A percentile compares a stretch with the other conserved stretches of the same genome.
phyloP scores from a whole-genome alignment of 2,329 filamentous ascomycete genomes.

The Arthrobotrys musiformis region DNA sequence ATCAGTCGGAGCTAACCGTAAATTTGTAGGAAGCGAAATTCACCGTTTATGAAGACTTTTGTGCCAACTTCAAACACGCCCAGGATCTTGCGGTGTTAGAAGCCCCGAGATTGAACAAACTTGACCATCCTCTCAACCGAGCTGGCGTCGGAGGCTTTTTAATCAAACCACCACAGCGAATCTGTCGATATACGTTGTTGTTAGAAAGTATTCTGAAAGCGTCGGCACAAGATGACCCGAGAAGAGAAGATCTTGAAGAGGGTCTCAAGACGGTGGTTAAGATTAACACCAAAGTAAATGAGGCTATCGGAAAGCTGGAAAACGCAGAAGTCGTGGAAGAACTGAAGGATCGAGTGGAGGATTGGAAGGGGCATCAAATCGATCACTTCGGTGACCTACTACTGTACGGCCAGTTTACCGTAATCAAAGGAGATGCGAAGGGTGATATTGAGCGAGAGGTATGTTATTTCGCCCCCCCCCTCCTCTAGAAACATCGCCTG shows the following conservation, averaged over 20 bases:
- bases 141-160: constrained; percentile 74
- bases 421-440: constrained; percentile 81
- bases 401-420: constrained; percentile 88
- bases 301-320: constrained; percentile 88
- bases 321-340: constrained; percentile 85
- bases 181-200: constrained; percentile 95
- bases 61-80: constrained; percentile 73
- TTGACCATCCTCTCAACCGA: constrained; percentile 58
- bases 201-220: constrained; percentile 84
- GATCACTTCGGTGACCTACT: constrained; percentile 91
- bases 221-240: constrained; percentile 75
- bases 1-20: neutral
- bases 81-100: constrained; percentile 59
- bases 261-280: constrained; percentile 85
- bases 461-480: constrained; percentile 60
- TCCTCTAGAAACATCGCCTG: neutral
- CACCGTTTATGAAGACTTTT: constrained; percentile 94
- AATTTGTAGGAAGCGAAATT: constrained; percentile 74
- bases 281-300: constrained; percentile 85
- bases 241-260: constrained; percentile 76
- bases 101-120: constrained; percentile 56
- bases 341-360: constrained; percentile 83
- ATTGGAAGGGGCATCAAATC: constrained; percentile 94
- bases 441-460: constrained; percentile 93
- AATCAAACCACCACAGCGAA: constrained; percentile 93